phyloP scores from a whole-genome alignment of 345 rosid species.

The Gossypium anomalum region DNA sequence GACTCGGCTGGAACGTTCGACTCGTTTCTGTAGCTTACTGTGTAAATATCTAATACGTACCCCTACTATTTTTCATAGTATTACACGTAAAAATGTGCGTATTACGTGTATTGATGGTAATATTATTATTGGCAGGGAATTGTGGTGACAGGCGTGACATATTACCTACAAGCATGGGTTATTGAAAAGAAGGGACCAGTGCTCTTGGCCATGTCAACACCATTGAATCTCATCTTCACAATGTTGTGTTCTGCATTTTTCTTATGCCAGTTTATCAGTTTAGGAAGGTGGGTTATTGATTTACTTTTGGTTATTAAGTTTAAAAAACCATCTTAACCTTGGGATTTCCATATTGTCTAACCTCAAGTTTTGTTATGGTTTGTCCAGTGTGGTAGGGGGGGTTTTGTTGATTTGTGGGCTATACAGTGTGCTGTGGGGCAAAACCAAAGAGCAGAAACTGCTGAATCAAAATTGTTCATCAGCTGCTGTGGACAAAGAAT shows the following conservation, averaged over 20 bases:
- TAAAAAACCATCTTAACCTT: neutral
- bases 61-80: neutral
- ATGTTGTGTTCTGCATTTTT: constrained; percentile 54
- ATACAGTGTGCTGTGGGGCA: constrained; percentile 83
- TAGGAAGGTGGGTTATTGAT: constrained; percentile 57
- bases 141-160: constrained; percentile 79
- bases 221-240: constrained; percentile 64
- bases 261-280: constrained; percentile 51
- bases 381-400: constrained; percentile 66
- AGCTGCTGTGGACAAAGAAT: constrained; percentile 29
- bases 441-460: constrained; percentile 49
- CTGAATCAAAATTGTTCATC: constrained; percentile 20
- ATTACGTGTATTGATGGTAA: neutral
- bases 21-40: constrained; percentile 78
- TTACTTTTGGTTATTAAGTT: neutral
- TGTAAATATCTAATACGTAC: constrained; percentile 32
- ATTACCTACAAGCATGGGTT: constrained; percentile 86
- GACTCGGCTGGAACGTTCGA: constrained; percentile 71
- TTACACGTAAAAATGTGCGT: neutral
- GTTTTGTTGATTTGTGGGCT: constrained; percentile 67
- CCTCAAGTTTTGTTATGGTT: constrained; percentile 7
- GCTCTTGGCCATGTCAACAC: constrained; percentile 84
- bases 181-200: constrained; percentile 92
- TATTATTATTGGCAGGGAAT: constrained; percentile 49
- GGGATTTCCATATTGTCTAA: neutral